A percentile compares a stretch with the other conserved stretches of the same genome.
These are phyloP conservation scores for Leishmania guyanensis DNA, from an alignment of 208 protist genomes.

Conservation along the genomic window DNA sequence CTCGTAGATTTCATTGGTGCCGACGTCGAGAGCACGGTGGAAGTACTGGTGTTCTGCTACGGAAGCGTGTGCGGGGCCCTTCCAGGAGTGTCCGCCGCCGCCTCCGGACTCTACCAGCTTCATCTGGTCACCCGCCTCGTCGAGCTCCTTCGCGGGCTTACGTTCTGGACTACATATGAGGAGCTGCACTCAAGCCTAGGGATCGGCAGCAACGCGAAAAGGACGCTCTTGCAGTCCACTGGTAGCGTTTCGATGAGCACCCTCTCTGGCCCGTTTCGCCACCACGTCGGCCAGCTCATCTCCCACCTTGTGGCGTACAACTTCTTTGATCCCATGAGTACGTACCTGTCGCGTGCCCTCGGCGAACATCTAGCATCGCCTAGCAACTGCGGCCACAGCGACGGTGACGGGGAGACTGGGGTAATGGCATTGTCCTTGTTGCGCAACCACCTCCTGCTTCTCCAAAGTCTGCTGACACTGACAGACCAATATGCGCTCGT, in stretches of 20 bases:
- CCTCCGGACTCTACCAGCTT: constrained; percentile 13
- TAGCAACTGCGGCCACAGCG: neutral
- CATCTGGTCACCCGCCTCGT: constrained; percentile 24
- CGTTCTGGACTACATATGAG: constrained; percentile 47
- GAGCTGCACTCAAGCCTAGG: constrained; percentile 12
- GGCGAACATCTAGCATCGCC: neutral
- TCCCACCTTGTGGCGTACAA: constrained; percentile 16
- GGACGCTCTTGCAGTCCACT: neutral
- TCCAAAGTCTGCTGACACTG: constrained; percentile 20
- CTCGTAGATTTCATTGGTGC: constrained; percentile 24
- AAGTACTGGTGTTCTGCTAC: constrained; percentile 17
- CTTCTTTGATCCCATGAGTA: constrained; percentile 13
- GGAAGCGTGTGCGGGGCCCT: constrained; percentile 20
- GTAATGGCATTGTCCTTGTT: neutral
- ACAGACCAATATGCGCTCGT: constrained; percentile 17
- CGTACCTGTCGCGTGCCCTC: constrained; percentile 9
- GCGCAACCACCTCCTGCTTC: constrained; percentile 17
- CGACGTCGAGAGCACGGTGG: constrained; percentile 10
- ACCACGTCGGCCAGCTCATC: constrained; percentile 35
- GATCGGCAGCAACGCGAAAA: constrained; percentile 14
- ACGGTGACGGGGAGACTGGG: neutral
- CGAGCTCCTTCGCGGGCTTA: constrained; percentile 37
- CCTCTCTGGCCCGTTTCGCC: constrained; percentile 28
- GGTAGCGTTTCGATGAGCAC: constrained; percentile 15
- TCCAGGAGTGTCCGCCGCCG: constrained; percentile 17